Conservation (phyloP, 805 yeast genomes). For the Candida coquimbonensis region DNA sequence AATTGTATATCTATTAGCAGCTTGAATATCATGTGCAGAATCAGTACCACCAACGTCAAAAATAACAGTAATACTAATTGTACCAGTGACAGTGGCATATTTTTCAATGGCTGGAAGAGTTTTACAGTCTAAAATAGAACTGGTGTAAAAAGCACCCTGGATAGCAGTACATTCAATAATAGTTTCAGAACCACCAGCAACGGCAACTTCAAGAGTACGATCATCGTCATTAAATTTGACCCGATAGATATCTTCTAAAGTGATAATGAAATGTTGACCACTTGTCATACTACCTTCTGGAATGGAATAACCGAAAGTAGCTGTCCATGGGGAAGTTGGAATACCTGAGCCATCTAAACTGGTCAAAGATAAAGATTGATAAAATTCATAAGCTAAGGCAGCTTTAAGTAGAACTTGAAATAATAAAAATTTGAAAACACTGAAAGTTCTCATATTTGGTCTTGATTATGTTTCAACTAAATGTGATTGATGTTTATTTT, state of each 20-base stretch:
- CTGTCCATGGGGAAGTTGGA: slow-evolving; percentile 30
- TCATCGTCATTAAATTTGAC: slow-evolving; percentile 24
- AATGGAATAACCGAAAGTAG: slow-evolving; percentile 23
- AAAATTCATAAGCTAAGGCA: slow-evolving; percentile 4
- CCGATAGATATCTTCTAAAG: slow-evolving; percentile 28
- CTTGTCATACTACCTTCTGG: slow-evolving; percentile 17
- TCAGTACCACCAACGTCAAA: slow-evolving; percentile 30
- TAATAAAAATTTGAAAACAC: neutral
- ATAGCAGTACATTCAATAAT: slow-evolving; percentile 26
- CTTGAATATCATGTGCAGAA: slow-evolving; percentile 24
- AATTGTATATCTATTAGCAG: slow-evolving; percentile 22
- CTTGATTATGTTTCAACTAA: neutral
- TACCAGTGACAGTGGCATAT: slow-evolving; percentile 21
- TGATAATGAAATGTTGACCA: slow-evolving; percentile 18
- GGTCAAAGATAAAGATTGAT: slow-evolving; percentile 2
- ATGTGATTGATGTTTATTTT: neutral
- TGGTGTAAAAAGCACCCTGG: slow-evolving; percentile 27
- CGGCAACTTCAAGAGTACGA: slow-evolving; percentile 13
- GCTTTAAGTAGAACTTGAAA: neutral
- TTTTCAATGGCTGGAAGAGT: slow-evolving; percentile 17
- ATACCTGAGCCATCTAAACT: slow-evolving; percentile 7
- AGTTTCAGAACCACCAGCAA: slow-evolving; percentile 18
- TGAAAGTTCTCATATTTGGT: neutral
- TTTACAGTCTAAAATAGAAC: slow-evolving; percentile 26
- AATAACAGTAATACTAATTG: slow-evolving; percentile 23